These are phyloP conservation scores for Lepiota venenata DNA, from an alignment of 768 basidiomycete species.

Conservation along the genomic window DNA sequence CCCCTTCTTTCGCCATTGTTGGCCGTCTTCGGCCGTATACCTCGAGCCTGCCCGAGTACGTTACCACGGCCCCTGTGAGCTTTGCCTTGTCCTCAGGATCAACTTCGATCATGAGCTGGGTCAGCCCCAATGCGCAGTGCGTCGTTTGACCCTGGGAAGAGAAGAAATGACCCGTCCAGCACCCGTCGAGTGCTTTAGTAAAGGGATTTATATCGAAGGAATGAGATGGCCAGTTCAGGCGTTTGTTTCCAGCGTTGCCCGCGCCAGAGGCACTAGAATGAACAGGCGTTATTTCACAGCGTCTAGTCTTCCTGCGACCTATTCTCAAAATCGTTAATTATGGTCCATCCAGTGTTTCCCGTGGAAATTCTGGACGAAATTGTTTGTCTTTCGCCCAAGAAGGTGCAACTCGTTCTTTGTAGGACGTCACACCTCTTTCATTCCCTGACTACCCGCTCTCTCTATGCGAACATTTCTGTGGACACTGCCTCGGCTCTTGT, in stretches of 20 bases:
- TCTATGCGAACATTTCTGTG: constrained; percentile 32
- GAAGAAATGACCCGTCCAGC: constrained; percentile 5
- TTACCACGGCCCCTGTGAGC: not conserved
- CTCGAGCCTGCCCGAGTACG: not conserved
- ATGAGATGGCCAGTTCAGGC: constrained; percentile 2
- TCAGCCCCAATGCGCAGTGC: not conserved
- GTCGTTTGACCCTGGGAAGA: not conserved
- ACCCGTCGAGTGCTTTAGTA: not conserved
- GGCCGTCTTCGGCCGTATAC: not conserved
- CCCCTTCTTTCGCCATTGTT: not conserved
- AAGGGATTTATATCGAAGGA: constrained; percentile 4
- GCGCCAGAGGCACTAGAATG: too few relatives aligned
- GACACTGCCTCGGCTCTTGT: constrained; percentile 24
- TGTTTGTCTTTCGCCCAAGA: constrained; percentile 23
- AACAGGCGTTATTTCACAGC: too few relatives aligned
- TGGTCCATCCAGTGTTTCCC: constrained; percentile 21
- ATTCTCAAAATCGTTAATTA: not conserved
- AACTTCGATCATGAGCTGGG: not conserved
- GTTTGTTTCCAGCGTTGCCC: too few relatives aligned
- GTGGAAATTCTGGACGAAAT: constrained; percentile 33
- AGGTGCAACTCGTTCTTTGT: constrained; percentile 27
- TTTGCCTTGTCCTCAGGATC: not conserved
- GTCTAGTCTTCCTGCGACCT: too few relatives aligned
- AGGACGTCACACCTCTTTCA: constrained; percentile 30
- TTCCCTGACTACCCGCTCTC: constrained; percentile 25